Evolutionary conservation across 2,329 filamentous ascomycete species (phyloP), one percentile per base, ranked within the genome.

Genomic region (Didymella exigua): DNA sequence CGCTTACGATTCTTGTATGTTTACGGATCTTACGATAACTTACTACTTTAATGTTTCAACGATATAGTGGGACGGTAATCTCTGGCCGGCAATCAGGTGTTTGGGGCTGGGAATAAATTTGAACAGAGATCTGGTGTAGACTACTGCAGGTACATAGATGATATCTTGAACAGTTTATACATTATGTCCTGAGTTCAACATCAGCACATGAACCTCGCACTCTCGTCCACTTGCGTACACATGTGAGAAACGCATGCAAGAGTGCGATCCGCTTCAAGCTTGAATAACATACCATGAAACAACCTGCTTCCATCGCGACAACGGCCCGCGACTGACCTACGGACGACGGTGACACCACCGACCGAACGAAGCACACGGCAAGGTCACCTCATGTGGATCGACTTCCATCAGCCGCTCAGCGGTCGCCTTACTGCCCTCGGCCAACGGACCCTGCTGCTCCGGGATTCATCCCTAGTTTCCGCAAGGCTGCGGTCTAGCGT

Each of bases 1-100:
- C 29, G 27, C 34, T 50, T 56, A 56, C 23, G 46, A 57, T 60
- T 63, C 43, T 55, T 58, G 55, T 59, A 49, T 58, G 21, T 42
- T 41, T 43, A 19, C 37, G 51, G 51, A 59, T 36, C 6, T 38
- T 45, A 53, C 10, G 16, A 52, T 53, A 52, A 13, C n/a, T n/a
- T n/a, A n/a, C n/a, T 21, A 19, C 7, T 49, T 41, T 54, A 46
- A 52, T 44, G n/a, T 14, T 40, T 26, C 14, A n/a, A 24, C 21
- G 5, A 16, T 26, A 36, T 36, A 48, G 23, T 30, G 23, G 5
- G 21, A 23, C 26, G 30, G 36, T 19, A 24, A 54, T 48, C 30
- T 24, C 27, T 24, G 9, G n/a, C 29, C 30, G 34, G 36, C 18
- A 26, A 21, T 31, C 3, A 27, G 26, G 36, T 14, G 8, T 23